A percentile compares a stretch with the other conserved stretches of the same genome.
Conservation (phyloP, 257 asterid genomes). For the Salvia miltiorrhiza region DNA sequence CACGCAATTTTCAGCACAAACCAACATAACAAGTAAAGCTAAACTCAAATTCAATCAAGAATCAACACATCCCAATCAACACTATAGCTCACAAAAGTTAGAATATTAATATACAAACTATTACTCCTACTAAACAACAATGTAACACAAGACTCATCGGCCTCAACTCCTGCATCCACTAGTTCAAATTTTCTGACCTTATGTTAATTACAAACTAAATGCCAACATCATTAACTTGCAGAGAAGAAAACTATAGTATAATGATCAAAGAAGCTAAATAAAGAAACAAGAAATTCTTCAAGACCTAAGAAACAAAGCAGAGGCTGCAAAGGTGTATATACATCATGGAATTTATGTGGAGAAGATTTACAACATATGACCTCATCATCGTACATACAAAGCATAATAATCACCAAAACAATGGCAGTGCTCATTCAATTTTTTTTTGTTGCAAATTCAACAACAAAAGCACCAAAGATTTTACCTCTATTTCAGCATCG, state of each 20-base stretch:
- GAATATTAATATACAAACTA: too few species aligned
- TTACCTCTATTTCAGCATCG: slow-evolving; percentile 34
- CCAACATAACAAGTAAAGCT: too few species aligned
- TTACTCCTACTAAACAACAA: too few species aligned
- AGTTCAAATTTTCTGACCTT: too few species aligned
- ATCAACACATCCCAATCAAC: too few species aligned
- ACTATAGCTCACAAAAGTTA: too few species aligned
- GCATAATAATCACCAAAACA: slow-evolving; percentile 46
- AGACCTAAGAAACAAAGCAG: slow-evolving; percentile 20
- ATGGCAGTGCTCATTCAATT: slow-evolving; percentile 41
- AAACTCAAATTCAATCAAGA: too few species aligned
- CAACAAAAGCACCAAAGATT: slow-evolving; percentile 34
- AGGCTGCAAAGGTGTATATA: slow-evolving; percentile 41
- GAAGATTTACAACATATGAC: slow-evolving; percentile 64
- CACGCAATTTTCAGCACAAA: too few species aligned
- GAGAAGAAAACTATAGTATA: too few species aligned
- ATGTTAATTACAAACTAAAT: too few species aligned
- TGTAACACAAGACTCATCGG: too few species aligned
- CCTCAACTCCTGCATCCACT: too few species aligned
- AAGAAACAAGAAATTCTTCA: slow-evolving; percentile 9
- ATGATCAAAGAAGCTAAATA: background rate
- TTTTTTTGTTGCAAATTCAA: slow-evolving; percentile 30
- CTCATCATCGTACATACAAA: slow-evolving; percentile 47
- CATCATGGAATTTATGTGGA: slow-evolving; percentile 44
- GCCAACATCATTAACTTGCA: background rate